A percentile compares a stretch with the other conserved stretches of the same genome.
Evolutionary conservation across 2,329 filamentous ascomycete species (phyloP).

Genomic region (Cladosporium sp.): DNA sequence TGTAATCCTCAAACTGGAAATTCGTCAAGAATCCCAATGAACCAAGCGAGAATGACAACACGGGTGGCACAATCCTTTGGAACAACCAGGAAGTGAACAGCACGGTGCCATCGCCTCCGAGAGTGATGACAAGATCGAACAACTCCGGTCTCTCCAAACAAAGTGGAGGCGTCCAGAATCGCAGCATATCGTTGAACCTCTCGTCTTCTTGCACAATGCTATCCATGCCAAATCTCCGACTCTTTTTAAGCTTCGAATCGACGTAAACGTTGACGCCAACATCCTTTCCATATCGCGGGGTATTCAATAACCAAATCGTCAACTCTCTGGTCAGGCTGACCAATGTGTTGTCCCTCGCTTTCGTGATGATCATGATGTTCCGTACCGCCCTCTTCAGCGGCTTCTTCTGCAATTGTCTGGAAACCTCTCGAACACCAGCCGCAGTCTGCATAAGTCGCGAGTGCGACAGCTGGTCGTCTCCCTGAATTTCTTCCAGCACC

Average conservation of each 20-base stretch:
- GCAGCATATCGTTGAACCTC: constrained; percentile 78
- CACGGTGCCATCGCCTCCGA: constrained; percentile 84
- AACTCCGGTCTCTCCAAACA: constrained; percentile 93
- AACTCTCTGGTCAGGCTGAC: constrained; percentile 87
- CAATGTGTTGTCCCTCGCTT: constrained; percentile 90
- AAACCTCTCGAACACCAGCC: constrained; percentile 90
- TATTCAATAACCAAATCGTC: constrained; percentile 81
- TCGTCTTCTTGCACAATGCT: constrained; percentile 72
- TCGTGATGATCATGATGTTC: constrained; percentile 98
- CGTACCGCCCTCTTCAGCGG: constrained; percentile 89
- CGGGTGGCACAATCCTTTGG: constrained; percentile 81
- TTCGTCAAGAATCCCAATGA: constrained; percentile 86
- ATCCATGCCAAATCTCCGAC: constrained; percentile 80
- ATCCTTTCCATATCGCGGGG: constrained; percentile 83
- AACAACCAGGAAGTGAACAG: constrained; percentile 91
- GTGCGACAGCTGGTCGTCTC: constrained; percentile 86
- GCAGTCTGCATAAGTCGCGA: constrained; percentile 93
- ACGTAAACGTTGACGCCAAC: constrained; percentile 97
- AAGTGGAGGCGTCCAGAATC: constrained; percentile 94
- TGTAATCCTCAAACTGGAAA: constrained; percentile 85
- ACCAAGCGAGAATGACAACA: constrained; percentile 80
- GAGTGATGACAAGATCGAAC: constrained; percentile 89
- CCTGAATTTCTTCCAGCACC: constrained; percentile 90
- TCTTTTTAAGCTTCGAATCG: constrained; percentile 88
- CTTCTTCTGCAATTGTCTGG: constrained; percentile 87